Conservation (phyloP, 2,329 filamentous ascomycete species). For the Alternaria consortialis region DNA sequence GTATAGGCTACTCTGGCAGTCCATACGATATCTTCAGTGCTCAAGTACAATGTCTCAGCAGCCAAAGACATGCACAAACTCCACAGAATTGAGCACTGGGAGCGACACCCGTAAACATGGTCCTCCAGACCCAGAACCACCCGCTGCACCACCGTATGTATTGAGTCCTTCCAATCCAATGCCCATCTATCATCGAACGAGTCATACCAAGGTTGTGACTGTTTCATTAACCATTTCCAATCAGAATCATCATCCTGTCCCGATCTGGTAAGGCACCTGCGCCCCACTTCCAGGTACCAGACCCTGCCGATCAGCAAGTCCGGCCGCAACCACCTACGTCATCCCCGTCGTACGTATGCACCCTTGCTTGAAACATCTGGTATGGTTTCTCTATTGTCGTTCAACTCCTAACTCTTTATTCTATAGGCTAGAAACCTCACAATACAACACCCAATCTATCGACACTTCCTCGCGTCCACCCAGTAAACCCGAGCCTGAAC, state of each 20-base stretch:
- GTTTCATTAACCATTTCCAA: constrained; percentile 12
- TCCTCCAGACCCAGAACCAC: constrained; percentile 35
- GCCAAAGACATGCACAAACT: not conserved
- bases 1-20: constrained; percentile 5
- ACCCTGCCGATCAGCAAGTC: constrained; percentile 26
- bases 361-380: constrained; percentile 19
- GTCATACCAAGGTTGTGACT: not conserved
- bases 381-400: constrained; percentile 11
- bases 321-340: constrained; percentile 34
- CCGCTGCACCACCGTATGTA: constrained; percentile 41
- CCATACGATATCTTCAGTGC: constrained; percentile 1
- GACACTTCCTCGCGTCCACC: not conserved
- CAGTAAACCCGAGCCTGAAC: constrained; percentile 21
- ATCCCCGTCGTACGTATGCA: constrained; percentile 32
- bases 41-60: not conserved
- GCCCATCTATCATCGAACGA: not conserved
- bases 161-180: not conserved
- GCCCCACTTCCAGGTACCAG: constrained; percentile 31
- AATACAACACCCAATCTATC: not conserved
- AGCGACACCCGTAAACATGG: not conserved
- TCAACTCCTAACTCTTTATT: not conserved
- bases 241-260: constrained; percentile 39
- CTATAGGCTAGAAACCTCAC: constrained; percentile 6
- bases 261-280: constrained; percentile 25
- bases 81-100: not conserved